phyloP scores from a whole-genome alignment of 441 rosid species.

The Adansonia madagascariensis region DNA sequence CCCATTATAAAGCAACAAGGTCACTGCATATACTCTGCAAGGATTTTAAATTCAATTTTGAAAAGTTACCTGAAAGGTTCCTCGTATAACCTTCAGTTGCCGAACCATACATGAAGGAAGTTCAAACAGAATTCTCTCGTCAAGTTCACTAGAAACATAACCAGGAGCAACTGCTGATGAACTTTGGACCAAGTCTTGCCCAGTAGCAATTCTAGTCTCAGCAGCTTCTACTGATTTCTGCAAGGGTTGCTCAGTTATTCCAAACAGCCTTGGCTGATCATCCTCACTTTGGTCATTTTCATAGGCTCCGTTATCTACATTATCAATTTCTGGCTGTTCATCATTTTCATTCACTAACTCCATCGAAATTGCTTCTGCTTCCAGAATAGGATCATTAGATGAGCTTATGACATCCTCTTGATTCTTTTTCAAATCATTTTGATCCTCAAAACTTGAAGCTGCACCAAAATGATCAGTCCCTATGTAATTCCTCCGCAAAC shows the following conservation, averaged over 20 bases:
- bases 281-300: constrained; percentile 48
- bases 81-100: constrained; percentile 76
- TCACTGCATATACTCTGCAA: not conserved
- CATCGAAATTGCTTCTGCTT: constrained; percentile 86
- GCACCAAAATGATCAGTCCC: constrained; percentile 93
- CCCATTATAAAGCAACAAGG: not conserved
- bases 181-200: constrained; percentile 54
- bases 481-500: constrained; percentile 77
- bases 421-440: constrained; percentile 48
- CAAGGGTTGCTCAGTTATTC: constrained; percentile 53
- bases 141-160: constrained; percentile 82
- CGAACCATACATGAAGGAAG: constrained; percentile 95
- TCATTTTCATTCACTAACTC: constrained; percentile 78
- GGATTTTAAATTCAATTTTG: not conserved
- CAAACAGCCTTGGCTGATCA: constrained; percentile 49
- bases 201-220: constrained; percentile 55
- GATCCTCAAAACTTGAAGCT: constrained; percentile 85
- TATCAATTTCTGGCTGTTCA: constrained; percentile 72
- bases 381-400: constrained; percentile 68
- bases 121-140: constrained; percentile 91
- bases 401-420: constrained; percentile 53
- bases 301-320: constrained; percentile 50
- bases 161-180: constrained; percentile 79
- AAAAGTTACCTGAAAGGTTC: constrained; percentile 87
- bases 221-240: constrained; percentile 51